Base-by-base conservation (phyloP, 2,329 filamentous ascomycete species). In the Talaromyces pinophilus region DNA sequence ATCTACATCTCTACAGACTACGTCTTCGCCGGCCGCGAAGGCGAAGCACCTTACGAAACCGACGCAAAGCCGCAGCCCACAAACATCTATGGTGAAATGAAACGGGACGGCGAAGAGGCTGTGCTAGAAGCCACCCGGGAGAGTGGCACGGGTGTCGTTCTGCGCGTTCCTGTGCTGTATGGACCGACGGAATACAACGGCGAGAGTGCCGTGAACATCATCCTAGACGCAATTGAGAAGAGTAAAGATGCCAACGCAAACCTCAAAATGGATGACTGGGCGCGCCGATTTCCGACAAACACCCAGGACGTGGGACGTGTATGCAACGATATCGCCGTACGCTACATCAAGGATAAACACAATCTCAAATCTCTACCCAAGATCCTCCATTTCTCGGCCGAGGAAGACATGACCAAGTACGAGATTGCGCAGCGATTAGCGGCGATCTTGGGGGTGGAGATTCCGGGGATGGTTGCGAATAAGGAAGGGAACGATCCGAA, bases 391-490 rank as follows among this genome's bases (percentile, higher is more conserved):
- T 96, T 96, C 79, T 92, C 90, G 2, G 92, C 92, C 55, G 92
- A 97, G 78, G 91, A 96, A 71, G 86, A 84, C 70, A 91, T 89
- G 83, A 97, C 93, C 57, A 97, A 97, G 81, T 96, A 93, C 77
- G 88, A 94, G 77, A 96, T 97, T 65, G 93, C 91, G 76, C 82
- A 92, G 79, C 80, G 85, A 10, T 89, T 97, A 74, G 90, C 88
- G 3, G 88, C 92, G 67, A 92, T 96, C 67, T 88, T 96, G 84
- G 92, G 90, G 0, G 75, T 96, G 64, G 85, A 90, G 11, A 82
- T 90, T 22, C 86, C 87, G 57, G 85, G 86, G 7, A 89, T 97
- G 77, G 83, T 86, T 72, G 67, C 71, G 10, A 90, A 92, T 72
- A 85, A 87, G 28, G 84, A 91, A 72, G 90, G 90, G 44, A 90